Conservation (phyloP, 2,329 filamentous ascomycete genomes). For the Bipolaris gigantea region DNA sequence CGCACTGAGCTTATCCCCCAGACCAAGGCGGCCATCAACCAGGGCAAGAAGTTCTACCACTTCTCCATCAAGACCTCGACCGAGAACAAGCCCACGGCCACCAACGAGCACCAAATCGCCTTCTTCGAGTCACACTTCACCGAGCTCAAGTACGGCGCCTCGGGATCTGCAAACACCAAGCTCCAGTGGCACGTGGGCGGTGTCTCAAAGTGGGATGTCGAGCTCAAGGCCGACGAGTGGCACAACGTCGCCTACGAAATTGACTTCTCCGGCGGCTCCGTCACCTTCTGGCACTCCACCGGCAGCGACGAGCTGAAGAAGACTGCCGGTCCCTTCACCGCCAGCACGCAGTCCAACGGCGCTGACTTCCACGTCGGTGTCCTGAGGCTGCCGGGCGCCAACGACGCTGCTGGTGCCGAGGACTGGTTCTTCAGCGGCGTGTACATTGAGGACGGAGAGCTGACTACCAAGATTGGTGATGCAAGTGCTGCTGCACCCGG, state of each 20-base stretch:
- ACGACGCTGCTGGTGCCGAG: constrained; percentile 56
- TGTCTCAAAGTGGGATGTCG: constrained; percentile 62
- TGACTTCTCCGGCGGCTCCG: constrained; percentile 63
- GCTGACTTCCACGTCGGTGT: constrained; percentile 74
- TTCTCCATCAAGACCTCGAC: constrained; percentile 65
- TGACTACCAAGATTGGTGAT: constrained; percentile 34
- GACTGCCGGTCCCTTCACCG: constrained; percentile 62
- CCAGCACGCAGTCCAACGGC: constrained; percentile 65
- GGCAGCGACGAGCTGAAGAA: constrained; percentile 60
- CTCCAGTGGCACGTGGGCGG: constrained; percentile 67
- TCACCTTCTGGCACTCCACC: constrained; percentile 71
- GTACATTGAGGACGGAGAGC: constrained; percentile 64
- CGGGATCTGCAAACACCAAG: constrained; percentile 54
- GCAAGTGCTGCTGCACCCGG: constrained; percentile 19
- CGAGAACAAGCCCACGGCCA: constrained; percentile 62
- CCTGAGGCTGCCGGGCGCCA: constrained; percentile 64
- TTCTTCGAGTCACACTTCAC: constrained; percentile 74
- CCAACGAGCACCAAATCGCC: constrained; percentile 67
- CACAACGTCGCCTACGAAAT: constrained; percentile 77
- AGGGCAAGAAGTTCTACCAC: constrained; percentile 70
- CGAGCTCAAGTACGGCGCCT: constrained; percentile 67
- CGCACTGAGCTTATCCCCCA: constrained; percentile 74
- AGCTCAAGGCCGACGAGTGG: constrained; percentile 66
- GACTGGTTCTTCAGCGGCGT: constrained; percentile 75
- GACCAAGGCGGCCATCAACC: constrained; percentile 65